Evolutionary conservation across 176 grass and related monocot species (phyloP).

Genomic region (Raddia guianensis): DNA sequence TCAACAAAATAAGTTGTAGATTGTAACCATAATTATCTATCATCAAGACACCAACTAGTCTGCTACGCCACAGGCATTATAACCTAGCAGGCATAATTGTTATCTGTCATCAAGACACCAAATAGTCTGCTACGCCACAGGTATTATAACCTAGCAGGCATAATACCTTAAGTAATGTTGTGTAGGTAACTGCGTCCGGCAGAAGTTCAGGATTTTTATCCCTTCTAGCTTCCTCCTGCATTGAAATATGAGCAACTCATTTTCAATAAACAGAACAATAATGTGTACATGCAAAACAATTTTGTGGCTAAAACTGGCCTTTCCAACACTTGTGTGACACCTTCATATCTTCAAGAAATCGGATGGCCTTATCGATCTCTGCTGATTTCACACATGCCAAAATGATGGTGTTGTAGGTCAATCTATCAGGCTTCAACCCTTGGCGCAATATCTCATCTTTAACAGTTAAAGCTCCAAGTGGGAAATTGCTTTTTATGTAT

Average conservation of each 20-base stretch:
- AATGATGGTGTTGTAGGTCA: conserved; percentile 92
- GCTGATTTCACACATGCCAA: conserved; percentile 76
- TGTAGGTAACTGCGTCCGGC: conserved; percentile 88
- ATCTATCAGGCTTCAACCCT: conserved; percentile 90
- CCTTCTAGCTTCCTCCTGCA: conserved; percentile 82
- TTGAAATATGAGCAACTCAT: conserved; percentile 48
- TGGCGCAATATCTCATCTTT: conserved; percentile 84
- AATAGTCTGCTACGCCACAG: not conserved
- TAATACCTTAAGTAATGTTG: conserved; percentile 82
- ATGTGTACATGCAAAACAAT: conserved; percentile 37
- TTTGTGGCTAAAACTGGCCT: conserved; percentile 87
- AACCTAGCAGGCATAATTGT: not conserved
- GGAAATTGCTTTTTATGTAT: conserved; percentile 77
- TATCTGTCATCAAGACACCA: conserved; percentile 1
- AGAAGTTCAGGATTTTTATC: conserved; percentile 61
- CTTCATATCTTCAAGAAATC: conserved; percentile 97
- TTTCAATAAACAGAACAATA: conserved; percentile 35
- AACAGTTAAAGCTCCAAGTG: conserved; percentile 87
- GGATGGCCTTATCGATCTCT: conserved; percentile 75
- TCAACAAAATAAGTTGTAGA: not conserved
- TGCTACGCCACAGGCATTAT: not conserved
- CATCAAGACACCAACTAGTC: not conserved
- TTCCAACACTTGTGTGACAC: conserved; percentile 84
- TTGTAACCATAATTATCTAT: not conserved
- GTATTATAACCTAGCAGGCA: not conserved